Evolutionary conservation across 169 alveolate genomes (phyloP), one percentile per base, ranked within the genome.

Genomic region (Blepharisma undulans): DNA sequence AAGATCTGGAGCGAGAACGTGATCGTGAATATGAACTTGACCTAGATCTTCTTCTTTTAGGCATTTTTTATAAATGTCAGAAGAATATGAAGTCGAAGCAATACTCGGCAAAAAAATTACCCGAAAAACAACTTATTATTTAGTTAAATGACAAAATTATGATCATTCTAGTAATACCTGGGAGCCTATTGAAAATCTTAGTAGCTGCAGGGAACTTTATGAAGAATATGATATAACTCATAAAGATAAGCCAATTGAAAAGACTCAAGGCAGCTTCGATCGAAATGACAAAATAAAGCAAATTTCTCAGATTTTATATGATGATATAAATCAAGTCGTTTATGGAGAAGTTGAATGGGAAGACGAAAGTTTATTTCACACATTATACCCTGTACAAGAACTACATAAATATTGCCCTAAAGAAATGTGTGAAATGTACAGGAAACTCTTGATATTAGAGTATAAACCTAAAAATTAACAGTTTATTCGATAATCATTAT

Each of bases 141-240:
- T 25, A 66, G 84, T 86, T 25, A 86, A 86, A 71, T 86, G 90
- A 25, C 12, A 61, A 61, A 81, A 71, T 19, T 86, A 66, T 71
- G 32, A 78, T 61, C 84, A 86, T 21, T n/a, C 30, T 12, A 10
- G 30, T 14, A 33, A 30, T 5, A 34, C 90, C 16, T 86, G 90
- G 90, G 90, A 86, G 66, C 90, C 90, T 2, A 33, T 33, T 66
- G 22, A 21, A 22, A 86, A 86, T 48, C 84, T 86, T 22, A 61
- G 25, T 10, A 71, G 66, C 8, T 59, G 48, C 12, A 71, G 22
- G 27, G 84, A 86, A 21, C 30, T 86, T 78, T 27, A 60, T 19
- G 71, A 79, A 32, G 87, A 79, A 79, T 84, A 33, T 84, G 72
- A 59, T 8, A 33, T 32, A 22, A 8, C 59, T 82, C 30, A 82